Evolutionary conservation across 768 basidiomycete species (phyloP).

Genomic region (Russula earlei): DNA sequence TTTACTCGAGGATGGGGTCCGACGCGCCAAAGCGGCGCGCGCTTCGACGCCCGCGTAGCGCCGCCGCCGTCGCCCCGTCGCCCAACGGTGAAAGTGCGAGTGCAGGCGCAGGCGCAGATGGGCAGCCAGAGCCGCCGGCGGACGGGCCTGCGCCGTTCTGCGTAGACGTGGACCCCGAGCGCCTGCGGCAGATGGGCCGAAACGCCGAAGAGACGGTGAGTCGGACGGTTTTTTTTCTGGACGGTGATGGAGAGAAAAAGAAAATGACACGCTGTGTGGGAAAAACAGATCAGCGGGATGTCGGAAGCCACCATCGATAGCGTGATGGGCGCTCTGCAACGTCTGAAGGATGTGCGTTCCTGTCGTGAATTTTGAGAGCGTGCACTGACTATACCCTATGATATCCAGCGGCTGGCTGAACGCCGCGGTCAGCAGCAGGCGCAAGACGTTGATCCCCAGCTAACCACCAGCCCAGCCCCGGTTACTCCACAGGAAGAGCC

Average conservation of each 20-base stretch:
- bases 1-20: too few species aligned
- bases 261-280: too few species aligned
- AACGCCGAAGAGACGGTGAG: slow-evolving; percentile 29
- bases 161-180: background rate
- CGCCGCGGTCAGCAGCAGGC: slow-evolving; percentile 25
- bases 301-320: slow-evolving; percentile 62
- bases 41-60: background rate
- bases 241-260: too few species aligned
- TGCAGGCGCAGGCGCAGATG: too few species aligned
- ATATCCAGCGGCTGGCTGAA: slow-evolving; percentile 28
- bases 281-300: slow-evolving; percentile 47
- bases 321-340: slow-evolving; percentile 45
- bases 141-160: background rate
- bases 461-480: slow-evolving; percentile 17
- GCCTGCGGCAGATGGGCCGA: slow-evolving; percentile 21
- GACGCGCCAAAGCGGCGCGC: background rate
- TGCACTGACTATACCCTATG: background rate
- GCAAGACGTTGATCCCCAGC: slow-evolving; percentile 31
- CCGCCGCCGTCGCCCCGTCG: too few species aligned
- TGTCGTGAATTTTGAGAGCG: background rate
- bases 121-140: too few species aligned
- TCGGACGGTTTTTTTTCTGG: background rate
- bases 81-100: background rate
- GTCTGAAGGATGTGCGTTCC: slow-evolving; percentile 47
- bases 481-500: slow-evolving; percentile 22